Percentiles rank a stretch among this genome's conserved stretches.
phyloP scores from a whole-genome alignment of 139 green algal genomes.

The Chlorella ohadii region DNA sequence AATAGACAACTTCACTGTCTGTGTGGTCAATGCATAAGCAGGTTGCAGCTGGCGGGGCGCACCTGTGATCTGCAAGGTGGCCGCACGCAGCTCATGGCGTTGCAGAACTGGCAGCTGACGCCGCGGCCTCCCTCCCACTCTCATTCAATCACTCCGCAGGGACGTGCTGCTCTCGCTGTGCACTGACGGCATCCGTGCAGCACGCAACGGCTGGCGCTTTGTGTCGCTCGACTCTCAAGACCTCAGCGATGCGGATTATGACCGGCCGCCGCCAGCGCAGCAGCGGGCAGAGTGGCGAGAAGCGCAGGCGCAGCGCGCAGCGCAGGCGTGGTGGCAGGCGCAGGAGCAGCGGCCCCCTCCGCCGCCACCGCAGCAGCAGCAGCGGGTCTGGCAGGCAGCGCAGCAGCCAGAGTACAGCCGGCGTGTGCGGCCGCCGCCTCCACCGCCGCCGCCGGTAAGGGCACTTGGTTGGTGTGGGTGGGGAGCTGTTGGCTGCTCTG shows the following conservation, averaged over 20 bases:
- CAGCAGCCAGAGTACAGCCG: background rate
- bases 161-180: background rate
- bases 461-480: no score
- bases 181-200: background rate
- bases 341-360: no score
- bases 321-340: background rate
- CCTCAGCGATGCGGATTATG: background rate
- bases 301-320: no score
- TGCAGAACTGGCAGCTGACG: no score
- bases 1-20: no score
- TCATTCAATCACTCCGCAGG: conserved; percentile 11
- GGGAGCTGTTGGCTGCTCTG: no score
- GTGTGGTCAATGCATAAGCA: no score
- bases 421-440: background rate
- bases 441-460: background rate
- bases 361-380: no score
- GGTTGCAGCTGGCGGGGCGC: no score
- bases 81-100: no score
- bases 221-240: background rate
- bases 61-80: no score
- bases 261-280: background rate
- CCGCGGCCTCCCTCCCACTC: background rate
- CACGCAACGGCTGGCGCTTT: background rate
- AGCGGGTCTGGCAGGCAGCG: background rate
- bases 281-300: background rate